Base-by-base conservation (phyloP, 164 flowering plant genomes). In the Platanus orientalis region DNA sequence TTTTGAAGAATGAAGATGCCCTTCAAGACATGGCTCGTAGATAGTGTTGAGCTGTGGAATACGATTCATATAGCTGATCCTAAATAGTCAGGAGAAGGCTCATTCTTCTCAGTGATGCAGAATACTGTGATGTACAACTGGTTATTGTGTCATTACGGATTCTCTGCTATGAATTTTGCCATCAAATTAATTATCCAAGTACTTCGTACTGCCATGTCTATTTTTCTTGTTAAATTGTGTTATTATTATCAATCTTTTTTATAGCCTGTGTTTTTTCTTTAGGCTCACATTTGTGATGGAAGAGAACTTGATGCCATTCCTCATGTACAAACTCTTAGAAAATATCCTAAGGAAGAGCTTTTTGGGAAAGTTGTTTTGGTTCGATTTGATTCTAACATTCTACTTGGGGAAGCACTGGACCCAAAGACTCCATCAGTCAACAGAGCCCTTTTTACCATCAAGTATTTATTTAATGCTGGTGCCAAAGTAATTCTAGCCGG, bases 331-430 rank as follows among this genome's bases (percentile, higher is more conserved):
- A 81, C 90, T 62, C 95, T 89, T 53, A 73, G 73, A 64, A 49
- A 62, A 14, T 84, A 80, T 68, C 90, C 92, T 0, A 76, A 52
- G 70, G 78, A 83, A 67, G 76, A 83, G 64, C 88, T 92, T 45
- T 54, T 58, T 58, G 80, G 73, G 36, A 89, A 84, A 73, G 76
- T 84, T 69, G 90, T 83, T 28, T 62, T 89, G 88, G 95, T 89
- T 48, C 80, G 96, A 64, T 81, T 87, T 76, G 96, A 92, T 75
- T 73, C 88, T 40, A 57, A 71, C 47, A 26, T 81, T 49, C 64
- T 89, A 69, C 78, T 84, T 32, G 26, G 10, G 21, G 73, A 75
- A 62, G 64, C 40, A 24, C 50, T 47, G 50, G 71, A 69, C 27
- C 48, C 17, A 6, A 64, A 58, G 26, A 44, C 49, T 62, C 57